phyloP scores from a whole-genome alignment of 129 eudicot genomes.

The Deinandra increscens region DNA sequence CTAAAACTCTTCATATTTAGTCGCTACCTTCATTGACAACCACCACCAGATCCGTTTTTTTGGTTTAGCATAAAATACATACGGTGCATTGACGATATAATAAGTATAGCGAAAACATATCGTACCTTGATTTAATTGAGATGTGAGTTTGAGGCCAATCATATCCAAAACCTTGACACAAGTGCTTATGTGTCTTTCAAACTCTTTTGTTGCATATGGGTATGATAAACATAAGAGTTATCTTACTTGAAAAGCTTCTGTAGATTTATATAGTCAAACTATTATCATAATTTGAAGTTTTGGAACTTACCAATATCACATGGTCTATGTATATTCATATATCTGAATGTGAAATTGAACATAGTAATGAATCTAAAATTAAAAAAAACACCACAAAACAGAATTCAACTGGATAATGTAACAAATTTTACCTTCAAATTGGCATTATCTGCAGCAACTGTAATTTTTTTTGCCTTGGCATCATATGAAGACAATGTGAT shows the following conservation, averaged over 20 bases:
- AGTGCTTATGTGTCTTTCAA: constrained; percentile 63
- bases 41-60: too few species aligned
- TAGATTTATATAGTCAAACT: constrained; percentile 22
- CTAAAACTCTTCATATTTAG: too few species aligned
- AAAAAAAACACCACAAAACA: constrained; percentile 5
- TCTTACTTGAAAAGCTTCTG: not conserved
- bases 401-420: too few species aligned
- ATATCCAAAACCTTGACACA: constrained; percentile 86
- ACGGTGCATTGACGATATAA: constrained; percentile 90
- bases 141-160: constrained; percentile 92
- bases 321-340: constrained; percentile 95
- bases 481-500: too few species aligned
- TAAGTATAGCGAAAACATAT: constrained; percentile 39
- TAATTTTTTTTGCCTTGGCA: too few species aligned
- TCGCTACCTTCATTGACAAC: too few species aligned
- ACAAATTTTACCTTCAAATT: too few species aligned
- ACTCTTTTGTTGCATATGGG: constrained; percentile 74
- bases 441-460: too few species aligned
- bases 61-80: constrained; percentile 95
- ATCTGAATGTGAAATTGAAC: too few species aligned
- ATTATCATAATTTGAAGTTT: constrained; percentile 1
- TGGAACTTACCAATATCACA: constrained; percentile 68
- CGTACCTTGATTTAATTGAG: constrained; percentile 71
- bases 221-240: constrained; percentile 26
- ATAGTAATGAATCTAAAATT: constrained; percentile 66